Evolutionary conservation across 2,329 filamentous ascomycete species (phyloP).

Genomic region (Dactylellina sp.): DNA sequence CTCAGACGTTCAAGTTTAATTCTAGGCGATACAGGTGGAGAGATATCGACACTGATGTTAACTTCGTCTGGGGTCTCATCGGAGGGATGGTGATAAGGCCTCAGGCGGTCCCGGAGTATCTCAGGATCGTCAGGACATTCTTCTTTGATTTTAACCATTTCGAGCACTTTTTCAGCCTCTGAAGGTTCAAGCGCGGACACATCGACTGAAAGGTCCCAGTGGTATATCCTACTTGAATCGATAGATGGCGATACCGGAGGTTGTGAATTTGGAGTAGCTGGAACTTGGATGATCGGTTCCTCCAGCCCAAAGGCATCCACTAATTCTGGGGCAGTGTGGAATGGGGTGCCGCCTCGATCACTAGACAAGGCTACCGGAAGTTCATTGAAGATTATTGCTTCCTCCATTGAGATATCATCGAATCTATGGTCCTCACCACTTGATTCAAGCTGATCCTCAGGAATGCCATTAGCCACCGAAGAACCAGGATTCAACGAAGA

Average conservation of each 20-base stretch:
- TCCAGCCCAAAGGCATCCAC: not conserved
- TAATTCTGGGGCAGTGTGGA: slow-evolving; percentile 11
- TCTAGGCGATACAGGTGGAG: slow-evolving; percentile 27
- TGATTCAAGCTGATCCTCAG: slow-evolving; percentile 21
- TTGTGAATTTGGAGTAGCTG: slow-evolving; percentile 20
- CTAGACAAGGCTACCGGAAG: slow-evolving; percentile 15
- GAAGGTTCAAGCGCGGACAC: slow-evolving; percentile 27
- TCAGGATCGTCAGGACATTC: slow-evolving; percentile 47
- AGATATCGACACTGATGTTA: slow-evolving; percentile 46
- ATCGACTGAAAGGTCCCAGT: slow-evolving; percentile 45
- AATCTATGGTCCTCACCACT: slow-evolving; percentile 44
- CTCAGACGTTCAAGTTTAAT: slow-evolving; percentile 33
- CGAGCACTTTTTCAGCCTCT: slow-evolving; percentile 27
- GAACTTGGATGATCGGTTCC: slow-evolving; percentile 31
- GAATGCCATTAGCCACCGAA: not conserved
- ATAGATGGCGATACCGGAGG: slow-evolving; percentile 10
- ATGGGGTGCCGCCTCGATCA: slow-evolving; percentile 1
- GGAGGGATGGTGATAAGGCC: slow-evolving; percentile 38
- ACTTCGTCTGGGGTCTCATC: slow-evolving; percentile 11
- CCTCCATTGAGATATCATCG: slow-evolving; percentile 26
- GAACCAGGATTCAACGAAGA: not conserved
- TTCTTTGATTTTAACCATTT: slow-evolving; percentile 48
- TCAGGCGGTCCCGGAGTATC: slow-evolving; percentile 32
- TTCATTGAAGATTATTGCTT: not conserved
- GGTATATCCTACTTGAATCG: slow-evolving; percentile 19